Evolutionary conservation across 2,329 filamentous ascomycete species (phyloP).

Genomic region (Zasmidium angulare): DNA sequence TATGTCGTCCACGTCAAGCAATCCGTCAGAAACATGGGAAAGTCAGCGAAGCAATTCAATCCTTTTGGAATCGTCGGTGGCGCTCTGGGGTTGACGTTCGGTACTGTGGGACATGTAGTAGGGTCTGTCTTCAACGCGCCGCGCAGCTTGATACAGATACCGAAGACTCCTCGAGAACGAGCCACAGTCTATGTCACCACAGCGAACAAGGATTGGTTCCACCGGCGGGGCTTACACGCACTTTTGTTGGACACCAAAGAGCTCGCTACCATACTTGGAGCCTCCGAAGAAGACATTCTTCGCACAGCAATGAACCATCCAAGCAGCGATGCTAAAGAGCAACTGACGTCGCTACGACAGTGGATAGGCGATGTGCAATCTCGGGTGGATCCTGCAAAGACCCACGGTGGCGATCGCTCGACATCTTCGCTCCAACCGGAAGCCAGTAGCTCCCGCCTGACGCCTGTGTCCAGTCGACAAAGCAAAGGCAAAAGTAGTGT

Average conservation of each 20-base stretch:
- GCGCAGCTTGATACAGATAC: slow-evolving; percentile 12
- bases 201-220: slow-evolving; percentile 23
- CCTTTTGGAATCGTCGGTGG: slow-evolving; percentile 20
- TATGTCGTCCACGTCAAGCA: slow-evolving; percentile 17
- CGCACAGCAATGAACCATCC: not conserved
- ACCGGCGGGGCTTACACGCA: slow-evolving; percentile 16
- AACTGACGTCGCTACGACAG: slow-evolving; percentile 8
- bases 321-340: slow-evolving; percentile 3
- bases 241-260: slow-evolving; percentile 16
- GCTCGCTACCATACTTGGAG: slow-evolving; percentile 8
- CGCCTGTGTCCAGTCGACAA: not conserved
- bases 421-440: not conserved
- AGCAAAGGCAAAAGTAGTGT: slow-evolving; percentile 4
- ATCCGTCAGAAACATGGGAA: slow-evolving; percentile 14
- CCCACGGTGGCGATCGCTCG: no score
- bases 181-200: slow-evolving; percentile 20
- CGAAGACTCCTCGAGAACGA: slow-evolving; percentile 20
- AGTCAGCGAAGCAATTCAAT: slow-evolving; percentile 16
- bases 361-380: slow-evolving; percentile 14
- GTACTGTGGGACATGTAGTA: slow-evolving; percentile 16
- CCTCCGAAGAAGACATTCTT: slow-evolving; percentile 7
- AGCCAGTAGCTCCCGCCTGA: not conserved
- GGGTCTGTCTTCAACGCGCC: slow-evolving; percentile 16
- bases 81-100: slow-evolving; percentile 18
- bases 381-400: not conserved